Evolutionary conservation across 192 early-diverging fungal genomes (phyloP).

Genomic region (Rhizoclosmatium sp.): DNA sequence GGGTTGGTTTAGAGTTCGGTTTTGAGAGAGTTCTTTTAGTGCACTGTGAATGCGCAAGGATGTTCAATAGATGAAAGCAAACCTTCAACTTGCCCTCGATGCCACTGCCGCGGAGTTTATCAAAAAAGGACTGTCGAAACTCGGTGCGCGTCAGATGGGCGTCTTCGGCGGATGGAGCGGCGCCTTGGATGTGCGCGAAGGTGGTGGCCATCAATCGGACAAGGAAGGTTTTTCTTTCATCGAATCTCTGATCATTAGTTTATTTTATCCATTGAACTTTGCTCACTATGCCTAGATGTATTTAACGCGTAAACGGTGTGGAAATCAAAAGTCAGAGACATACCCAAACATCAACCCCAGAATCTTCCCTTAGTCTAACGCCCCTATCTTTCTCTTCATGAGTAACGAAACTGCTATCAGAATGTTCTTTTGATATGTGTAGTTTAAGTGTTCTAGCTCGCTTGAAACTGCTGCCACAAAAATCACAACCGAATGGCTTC

Average conservation of each 20-base stretch:
- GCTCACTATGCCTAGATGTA: too few species aligned
- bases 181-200: too few species aligned
- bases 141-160: conserved; percentile 35
- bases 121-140: conserved; percentile 46
- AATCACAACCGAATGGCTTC: not conserved
- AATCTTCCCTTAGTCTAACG: too few species aligned
- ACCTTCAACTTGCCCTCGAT: conserved; percentile 59
- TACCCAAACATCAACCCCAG: too few species aligned
- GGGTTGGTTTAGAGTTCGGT: not conserved
- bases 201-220: too few species aligned
- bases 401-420: not conserved
- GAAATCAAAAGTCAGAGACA: too few species aligned
- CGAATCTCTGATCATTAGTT: too few species aligned
- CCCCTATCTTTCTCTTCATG: too few species aligned
- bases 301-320: too few species aligned
- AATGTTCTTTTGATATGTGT: not conserved
- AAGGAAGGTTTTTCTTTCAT: too few species aligned
- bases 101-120: conserved; percentile 43
- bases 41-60: conserved; percentile 50
- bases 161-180: not conserved
- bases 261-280: too few species aligned
- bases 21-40: conserved; percentile 26
- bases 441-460: not conserved
- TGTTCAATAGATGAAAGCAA: conserved; percentile 19
- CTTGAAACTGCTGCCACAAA: not conserved